Evolutionary conservation across 495 filamentous ascomycete genomes (phyloP), one percentile per base, ranked within the genome.

Genomic region (Trichocladium uniseriatum): DNA sequence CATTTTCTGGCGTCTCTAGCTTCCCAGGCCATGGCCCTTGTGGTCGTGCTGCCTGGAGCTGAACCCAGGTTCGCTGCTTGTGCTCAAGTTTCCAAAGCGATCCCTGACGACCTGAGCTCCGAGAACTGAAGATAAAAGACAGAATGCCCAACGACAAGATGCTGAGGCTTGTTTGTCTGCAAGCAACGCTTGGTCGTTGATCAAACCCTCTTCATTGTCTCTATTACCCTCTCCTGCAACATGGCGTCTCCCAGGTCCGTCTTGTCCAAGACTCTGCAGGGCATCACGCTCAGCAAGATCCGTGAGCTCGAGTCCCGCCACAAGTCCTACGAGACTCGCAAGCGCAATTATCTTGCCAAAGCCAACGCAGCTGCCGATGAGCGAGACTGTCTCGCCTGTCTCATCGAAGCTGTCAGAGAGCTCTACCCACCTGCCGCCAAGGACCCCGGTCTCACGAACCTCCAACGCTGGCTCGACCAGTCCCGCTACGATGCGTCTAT

Each of bases 261-360:
- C 34, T 57, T 83, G 38, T 80, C 80, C 14, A 73, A 79, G 57
- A 82, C 80, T 13, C 69, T 86, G 27, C 72, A 78, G 53, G 81
- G 78, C 36, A 82, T 85, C 63, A 84, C 81, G 14, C 55, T 65
- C 42, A 82, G 76, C 49, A 86, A 85, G 61, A 77, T 84, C 55
- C 69, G 62, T 6, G 80, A 82, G 46, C 69, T 84, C 13, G 71
- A 74, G 10, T 81, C 82, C 45, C 76, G 83, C 51, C 75, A 75
- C 29, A 63, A 61, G 3, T 60, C 74, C 11, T 86, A 81, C 51
- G 69, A 77, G 20, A 37, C 56, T 18, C 61, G 64, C 20, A 77
- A 75, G 48, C 54, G 61, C 24, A 21, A 46, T n/a, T 49, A 67
- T 1, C 48, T 75, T 11, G 48, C 48, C 39, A 56, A 60, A 20